Conservation (phyloP, 2,329 filamentous ascomycete genomes). For the Colletotrichum sp. region DNA sequence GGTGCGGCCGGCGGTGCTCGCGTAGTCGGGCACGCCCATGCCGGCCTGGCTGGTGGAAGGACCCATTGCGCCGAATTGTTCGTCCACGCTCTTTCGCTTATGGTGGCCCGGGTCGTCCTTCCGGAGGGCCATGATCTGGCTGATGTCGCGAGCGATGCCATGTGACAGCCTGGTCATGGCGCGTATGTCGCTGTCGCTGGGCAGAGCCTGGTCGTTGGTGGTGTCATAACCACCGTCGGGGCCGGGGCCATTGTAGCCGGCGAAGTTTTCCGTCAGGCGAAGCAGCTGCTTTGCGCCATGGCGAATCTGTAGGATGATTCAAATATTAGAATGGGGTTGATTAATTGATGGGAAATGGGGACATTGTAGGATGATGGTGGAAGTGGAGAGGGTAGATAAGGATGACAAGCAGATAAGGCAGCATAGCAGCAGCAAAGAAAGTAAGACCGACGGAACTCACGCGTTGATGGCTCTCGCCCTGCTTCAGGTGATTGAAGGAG, state of each 20-base stretch:
- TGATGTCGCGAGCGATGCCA: slow-evolving; percentile 15
- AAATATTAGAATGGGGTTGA: neutral
- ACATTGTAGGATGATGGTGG: neutral
- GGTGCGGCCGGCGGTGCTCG: neutral
- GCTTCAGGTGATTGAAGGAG: slow-evolving; percentile 13
- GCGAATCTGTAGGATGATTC: neutral
- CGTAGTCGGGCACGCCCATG: neutral
- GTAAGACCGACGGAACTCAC: no score
- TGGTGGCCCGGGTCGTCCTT: neutral
- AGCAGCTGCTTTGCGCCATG: slow-evolving; percentile 7
- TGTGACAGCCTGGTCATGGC: slow-evolving; percentile 13
- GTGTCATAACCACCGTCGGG: neutral
- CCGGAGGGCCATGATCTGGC: neutral
- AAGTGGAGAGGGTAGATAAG: neutral
- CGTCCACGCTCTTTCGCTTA: neutral
- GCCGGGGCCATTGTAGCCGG: neutral
- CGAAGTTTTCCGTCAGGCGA: slow-evolving; percentile 1
- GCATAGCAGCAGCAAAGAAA: no score
- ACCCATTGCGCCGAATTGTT: neutral
- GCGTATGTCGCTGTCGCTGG: slow-evolving; percentile 4
- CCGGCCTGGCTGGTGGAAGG: neutral
- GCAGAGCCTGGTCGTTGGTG: neutral
- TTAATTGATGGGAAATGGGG: neutral
- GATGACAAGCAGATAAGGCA: neutral
- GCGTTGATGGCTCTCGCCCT: slow-evolving; percentile 17